Evolutionary conservation across 208 protist genomes (phyloP).

Genomic region (Wallacemonas rigidus): DNA sequence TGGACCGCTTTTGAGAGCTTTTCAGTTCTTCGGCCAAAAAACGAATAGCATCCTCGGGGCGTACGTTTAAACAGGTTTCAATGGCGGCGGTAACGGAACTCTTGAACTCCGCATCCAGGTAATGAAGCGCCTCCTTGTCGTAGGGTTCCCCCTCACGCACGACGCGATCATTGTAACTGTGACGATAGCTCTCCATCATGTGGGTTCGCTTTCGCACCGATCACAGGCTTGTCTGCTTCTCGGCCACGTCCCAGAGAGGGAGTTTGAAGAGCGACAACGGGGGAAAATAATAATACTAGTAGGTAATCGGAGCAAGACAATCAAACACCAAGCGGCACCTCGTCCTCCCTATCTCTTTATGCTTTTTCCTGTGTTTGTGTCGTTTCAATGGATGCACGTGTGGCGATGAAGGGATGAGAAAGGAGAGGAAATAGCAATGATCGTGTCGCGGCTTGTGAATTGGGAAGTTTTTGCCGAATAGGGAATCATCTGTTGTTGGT

Average conservation of each 20-base stretch:
- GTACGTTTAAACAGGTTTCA: constrained; percentile 46
- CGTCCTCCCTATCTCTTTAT: no score
- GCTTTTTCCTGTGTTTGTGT: no score
- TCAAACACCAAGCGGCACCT: no score
- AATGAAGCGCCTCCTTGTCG: constrained; percentile 23
- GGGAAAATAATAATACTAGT: background rate
- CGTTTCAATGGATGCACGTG: background rate
- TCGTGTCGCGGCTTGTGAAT: no score
- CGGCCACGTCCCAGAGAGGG: background rate
- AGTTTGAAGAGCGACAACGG: background rate
- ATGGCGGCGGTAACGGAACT: constrained; percentile 47
- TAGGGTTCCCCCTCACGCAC: constrained; percentile 21
- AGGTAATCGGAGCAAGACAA: no score
- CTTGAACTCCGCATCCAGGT: constrained; percentile 61
- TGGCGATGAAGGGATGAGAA: background rate
- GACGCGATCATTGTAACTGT: constrained; percentile 25
- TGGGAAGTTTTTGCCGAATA: no score
- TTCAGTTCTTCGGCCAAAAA: constrained; percentile 56
- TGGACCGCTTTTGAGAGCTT: background rate
- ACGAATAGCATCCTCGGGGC: constrained; percentile 50
- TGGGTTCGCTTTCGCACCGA: background rate
- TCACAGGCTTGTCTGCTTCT: no score
- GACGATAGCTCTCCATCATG: constrained; percentile 20
- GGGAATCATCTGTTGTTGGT: no score
- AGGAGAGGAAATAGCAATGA: background rate